Base-by-base conservation (phyloP, 768 basidiomycete species). In the Xanthoconium purpureum region DNA sequence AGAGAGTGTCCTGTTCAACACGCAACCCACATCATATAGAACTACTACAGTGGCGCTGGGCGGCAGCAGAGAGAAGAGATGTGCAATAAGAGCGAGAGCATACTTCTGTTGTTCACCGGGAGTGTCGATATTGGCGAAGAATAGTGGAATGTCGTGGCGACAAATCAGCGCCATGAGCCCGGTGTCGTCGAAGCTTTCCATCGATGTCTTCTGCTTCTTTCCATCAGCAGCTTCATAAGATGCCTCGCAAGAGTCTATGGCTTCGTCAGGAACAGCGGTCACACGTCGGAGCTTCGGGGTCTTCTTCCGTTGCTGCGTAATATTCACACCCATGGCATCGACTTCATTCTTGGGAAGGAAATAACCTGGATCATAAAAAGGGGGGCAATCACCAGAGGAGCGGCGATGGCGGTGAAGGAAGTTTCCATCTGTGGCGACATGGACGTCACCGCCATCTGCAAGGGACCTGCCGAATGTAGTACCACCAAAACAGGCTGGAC, bases 261-360 rank as follows among this genome's bases (percentile, higher is more conserved):
- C 73, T 5, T 64, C 63, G 30, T 77, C 64, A 1, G 74, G 74
- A 0, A 77, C 69, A 20, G 24, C 4, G 24, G 52, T 36, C 0
- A 58, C 40, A 0, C 49, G 54, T 17, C 29, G 29, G 1, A 1
- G 5, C 17, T 55, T 63, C 0, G 54, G 35, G 1, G 57, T 53
- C 18, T 37, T 54, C 49, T 70, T 74, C 5, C 66, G 42, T 10
- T 61, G 59, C 0, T 28, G 6, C 1, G 62, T 58, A 2, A 79
- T 75, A 0, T 56, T 58, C 1, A 39, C n/a, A 0, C 75, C 73
- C 28, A 74, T 66, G 0, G 10, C 30, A 44, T 77, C 74, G 0
- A 79, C 73, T 12, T 69, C 57, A 1, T 38, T 54, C 28, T 76
- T 76, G 1, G 69, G 56, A n/a, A 79, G 32, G 32, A 78, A 65